Evolutionary conservation across 2,329 filamentous ascomycete species (phyloP), one percentile per base, ranked within the genome.

Genomic region (Arthrobotrys musiformis): DNA sequence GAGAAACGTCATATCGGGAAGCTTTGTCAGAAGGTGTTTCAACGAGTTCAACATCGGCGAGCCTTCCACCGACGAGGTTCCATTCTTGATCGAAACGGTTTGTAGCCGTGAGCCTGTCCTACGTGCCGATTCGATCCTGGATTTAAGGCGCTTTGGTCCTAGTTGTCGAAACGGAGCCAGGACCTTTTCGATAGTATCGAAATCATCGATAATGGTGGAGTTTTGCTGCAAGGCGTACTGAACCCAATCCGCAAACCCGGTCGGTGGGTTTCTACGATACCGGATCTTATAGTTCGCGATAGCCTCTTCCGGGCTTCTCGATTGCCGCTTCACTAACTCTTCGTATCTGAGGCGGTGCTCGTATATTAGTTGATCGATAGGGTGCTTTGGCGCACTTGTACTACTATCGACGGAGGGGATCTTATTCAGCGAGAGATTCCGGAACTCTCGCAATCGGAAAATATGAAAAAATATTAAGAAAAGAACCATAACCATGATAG

Each of bases 101-200:
- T 42, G 17, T 5, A 62, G 3, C 15, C 58, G 58, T 22, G 30
- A 19, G 4, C 58, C 58, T 5, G 35, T 19, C 26, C 33, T 42
- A 7, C 58, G 33, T 28, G 58, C 58, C 8, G 58, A 42, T 7
- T 46, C 19, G 9, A 62, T 62, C 37, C 58, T 62, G n/a, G 33
- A 13, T 46, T 44, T n/a, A 17, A 62, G 37, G 15, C 46, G 58
- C 26, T 28, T 17, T 22, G 37, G 6, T 22, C 17, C 37, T 19
- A 62, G 24, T 17, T 30, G 15, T 42, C 58, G 33, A 62, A 44
- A 62, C 2, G 58, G 58, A 28, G 13, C 4, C n/a, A 62, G 15
- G 8, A 62, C 58, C 22, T 62, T 62, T 40, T 62, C 58, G 30
- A 62, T 62, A 15, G 58, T 62, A 22, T 62, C 58, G 37, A 62